A percentile compares a stretch with the other conserved stretches of the same genome.
phyloP scores from a whole-genome alignment of 148 eudicot species.

The Nepenthes mirabilis region DNA sequence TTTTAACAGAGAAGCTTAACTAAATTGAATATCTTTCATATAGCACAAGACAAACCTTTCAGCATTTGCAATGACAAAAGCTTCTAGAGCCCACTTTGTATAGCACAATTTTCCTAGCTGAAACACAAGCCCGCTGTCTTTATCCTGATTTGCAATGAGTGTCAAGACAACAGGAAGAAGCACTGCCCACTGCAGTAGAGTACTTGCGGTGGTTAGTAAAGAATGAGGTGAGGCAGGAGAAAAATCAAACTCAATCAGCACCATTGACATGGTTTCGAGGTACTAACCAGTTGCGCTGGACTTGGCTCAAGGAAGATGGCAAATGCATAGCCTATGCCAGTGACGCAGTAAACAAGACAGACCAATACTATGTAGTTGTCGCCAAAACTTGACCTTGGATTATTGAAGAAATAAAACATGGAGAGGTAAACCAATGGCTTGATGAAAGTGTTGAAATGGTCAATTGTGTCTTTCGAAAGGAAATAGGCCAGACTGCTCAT shows the following conservation, averaged over 20 bases:
- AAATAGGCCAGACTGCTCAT: constrained; percentile 89
- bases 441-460: constrained; percentile 53
- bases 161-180: constrained; percentile 87
- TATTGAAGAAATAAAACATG: constrained; percentile 87
- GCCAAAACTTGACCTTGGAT: constrained; percentile 71
- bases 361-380: constrained; percentile 60
- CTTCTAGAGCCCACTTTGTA: constrained; percentile 89
- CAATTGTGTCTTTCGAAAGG: constrained; percentile 77
- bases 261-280: not conserved
- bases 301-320: constrained; percentile 70
- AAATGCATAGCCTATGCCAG: constrained; percentile 79
- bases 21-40: not conserved
- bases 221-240: not conserved
- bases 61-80: constrained; percentile 84
- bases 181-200: constrained; percentile 66
- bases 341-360: constrained; percentile 90
- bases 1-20: not conserved
- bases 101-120: constrained; percentile 34
- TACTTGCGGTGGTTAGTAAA: not conserved
- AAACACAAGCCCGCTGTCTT: constrained; percentile 32
- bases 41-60: constrained; percentile 25
- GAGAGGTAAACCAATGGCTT: constrained; percentile 91
- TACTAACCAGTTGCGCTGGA: constrained; percentile 78
- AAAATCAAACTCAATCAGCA: not conserved
- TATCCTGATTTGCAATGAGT: constrained; percentile 75